Conservation (phyloP, 257 asterid species). For the Solanum pennellii region DNA sequence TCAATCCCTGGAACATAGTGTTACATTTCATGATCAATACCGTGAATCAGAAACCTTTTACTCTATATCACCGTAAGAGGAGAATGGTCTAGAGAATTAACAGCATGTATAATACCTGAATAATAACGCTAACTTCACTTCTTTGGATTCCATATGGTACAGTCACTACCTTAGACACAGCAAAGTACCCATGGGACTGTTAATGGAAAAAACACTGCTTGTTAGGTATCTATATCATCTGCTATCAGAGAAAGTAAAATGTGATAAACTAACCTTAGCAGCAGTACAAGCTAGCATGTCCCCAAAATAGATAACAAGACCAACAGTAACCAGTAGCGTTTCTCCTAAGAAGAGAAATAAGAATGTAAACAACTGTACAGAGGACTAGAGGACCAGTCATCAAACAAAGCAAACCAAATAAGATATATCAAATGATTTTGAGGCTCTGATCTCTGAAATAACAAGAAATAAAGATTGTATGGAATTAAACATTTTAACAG, state of each 20-base stretch:
- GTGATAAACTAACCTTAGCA: constrained; percentile 45
- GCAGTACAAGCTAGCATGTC: constrained; percentile 65
- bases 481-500: not conserved
- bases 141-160: constrained; percentile 31
- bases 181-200: constrained; percentile 39
- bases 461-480: not conserved
- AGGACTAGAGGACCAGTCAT: not conserved
- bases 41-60: not conserved
- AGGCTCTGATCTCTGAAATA: not conserved
- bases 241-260: constrained; percentile 9
- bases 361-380: not conserved
- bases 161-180: constrained; percentile 18
- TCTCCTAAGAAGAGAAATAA: constrained; percentile 64
- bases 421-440: not conserved
- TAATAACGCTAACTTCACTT: constrained; percentile 78
- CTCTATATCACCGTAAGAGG: not conserved
- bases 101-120: constrained; percentile 47
- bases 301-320: constrained; percentile 76
- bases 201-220: constrained; percentile 9
- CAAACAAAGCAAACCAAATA: not conserved
- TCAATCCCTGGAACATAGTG: constrained; percentile 47
- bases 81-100: constrained; percentile 3
- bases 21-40: not conserved
- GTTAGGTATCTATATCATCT: not conserved
- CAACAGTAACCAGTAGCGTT: constrained; percentile 76